A percentile compares a stretch with the other conserved stretches of the same genome.
These are phyloP conservation scores for Geotrichum macrosporum DNA, from an alignment of 1,139 yeast species.

Conservation along the genomic window DNA sequence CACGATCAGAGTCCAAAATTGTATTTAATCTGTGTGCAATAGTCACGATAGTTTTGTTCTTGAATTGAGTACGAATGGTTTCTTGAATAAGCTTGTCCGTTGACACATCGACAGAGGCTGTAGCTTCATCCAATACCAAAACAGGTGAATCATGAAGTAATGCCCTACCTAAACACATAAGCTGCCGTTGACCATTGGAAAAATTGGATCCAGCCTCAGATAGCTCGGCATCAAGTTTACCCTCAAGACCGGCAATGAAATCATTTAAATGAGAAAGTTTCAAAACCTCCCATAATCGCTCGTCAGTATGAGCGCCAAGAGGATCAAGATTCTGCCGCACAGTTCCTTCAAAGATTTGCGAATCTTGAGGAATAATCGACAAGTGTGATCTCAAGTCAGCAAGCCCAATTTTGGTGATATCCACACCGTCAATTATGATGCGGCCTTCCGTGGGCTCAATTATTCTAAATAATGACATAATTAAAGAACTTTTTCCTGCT, in stretches of 20 bases:
- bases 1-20: conserved; percentile 71
- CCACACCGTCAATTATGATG: conserved; percentile 54
- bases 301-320: conserved; percentile 47
- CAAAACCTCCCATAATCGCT: conserved; percentile 62
- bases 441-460: conserved; percentile 60
- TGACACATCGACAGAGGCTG: conserved; percentile 79
- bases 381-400: conserved; percentile 53
- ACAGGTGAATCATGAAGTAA: conserved; percentile 58
- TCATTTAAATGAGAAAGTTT: conserved; percentile 77
- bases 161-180: conserved; percentile 72
- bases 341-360: conserved; percentile 64
- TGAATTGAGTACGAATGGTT: conserved; percentile 62
- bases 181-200: conserved; percentile 74
- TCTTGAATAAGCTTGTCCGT: conserved; percentile 73
- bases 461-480: conserved; percentile 67
- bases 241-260: conserved; percentile 51
- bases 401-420: conserved; percentile 55
- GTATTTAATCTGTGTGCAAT: conserved; percentile 84
- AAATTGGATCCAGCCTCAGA: conserved; percentile 69
- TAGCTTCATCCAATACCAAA: conserved; percentile 74
- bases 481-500: conserved; percentile 74
- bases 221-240: conserved; percentile 42
- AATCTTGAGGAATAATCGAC: conserved; percentile 73
- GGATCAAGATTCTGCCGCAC: conserved; percentile 68
- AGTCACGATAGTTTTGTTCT: conserved; percentile 64